Evolutionary conservation across 495 filamentous ascomycete species (phyloP), one percentile per base, ranked within the genome.

Genomic region (Aspergillus funiculosus): DNA sequence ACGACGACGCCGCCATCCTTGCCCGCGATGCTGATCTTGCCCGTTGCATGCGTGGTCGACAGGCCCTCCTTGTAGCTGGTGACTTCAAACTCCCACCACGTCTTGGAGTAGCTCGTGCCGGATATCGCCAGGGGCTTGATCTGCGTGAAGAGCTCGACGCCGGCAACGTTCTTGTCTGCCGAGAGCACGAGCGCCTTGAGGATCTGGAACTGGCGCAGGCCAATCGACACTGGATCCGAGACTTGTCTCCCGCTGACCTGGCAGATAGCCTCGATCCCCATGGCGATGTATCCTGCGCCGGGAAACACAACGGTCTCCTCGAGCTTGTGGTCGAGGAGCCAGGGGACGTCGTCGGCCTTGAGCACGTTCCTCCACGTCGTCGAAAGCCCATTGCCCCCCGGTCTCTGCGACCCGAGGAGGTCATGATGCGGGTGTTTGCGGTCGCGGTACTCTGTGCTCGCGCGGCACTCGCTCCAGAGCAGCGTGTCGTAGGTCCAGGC

Each of bases 311-410:
- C 48, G 13, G 68, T 57, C 1, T 43, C 52, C 9, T 60, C 56
- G 2, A 78, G 53, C 5, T 35, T 25, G 47, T 81, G 76, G 39
- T 77, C 72, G 5, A 52, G 39, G 7, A 77, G 42, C 77, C 77
- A 81, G 0, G 73, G 72, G 1, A 67, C 53, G 10, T 71, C 60
- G 17, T 52, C 49, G 0, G 68, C 48, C 7, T 62, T 61, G 3
- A 76, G 29, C 10, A 68, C 52, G 9, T 51, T 68, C 28, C 71
- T 61, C 73, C 32, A 72, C 11, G n/a, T n/a, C 30, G 11, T 6
- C 14, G 60, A 48, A 0, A 69, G 74, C 10, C 68, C 66, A 1
- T 59, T 48, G 11, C 61, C 56, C 11, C 57, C 71, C 6, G 64
- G 49, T 1, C 68, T 58, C 13, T 64, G 48, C 2, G 46, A 55